Evolutionary conservation across 768 basidiomycete genomes (phyloP), one percentile per base, ranked within the genome.

Genomic region (Leucosporidium scottii): DNA sequence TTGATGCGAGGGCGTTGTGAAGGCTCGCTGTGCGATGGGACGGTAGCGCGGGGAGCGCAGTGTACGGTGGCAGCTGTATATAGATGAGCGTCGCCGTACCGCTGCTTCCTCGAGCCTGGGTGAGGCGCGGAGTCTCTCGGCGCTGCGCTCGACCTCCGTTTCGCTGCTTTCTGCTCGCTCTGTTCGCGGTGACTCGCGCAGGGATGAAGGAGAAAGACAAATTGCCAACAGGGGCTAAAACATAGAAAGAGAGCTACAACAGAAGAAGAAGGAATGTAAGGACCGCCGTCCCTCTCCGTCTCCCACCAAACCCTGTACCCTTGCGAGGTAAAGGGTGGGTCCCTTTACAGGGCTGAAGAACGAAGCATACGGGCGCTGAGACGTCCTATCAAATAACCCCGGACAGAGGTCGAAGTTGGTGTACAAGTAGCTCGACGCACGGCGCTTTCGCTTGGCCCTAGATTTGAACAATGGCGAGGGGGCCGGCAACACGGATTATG

Each of bases 401-500:
- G 25, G 53, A 28, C 53, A 54, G 53, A 54, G 53, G 53, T 27
- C 25, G 53, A n/a, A n/a, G 15, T 54, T 18, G 15, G 6, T 54
- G 25, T 54, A 27, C 53, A 27, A 25, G 28, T 25, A 54, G 28
- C 53, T 28, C 25, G 53, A 54, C 53, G 53, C 53, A 54, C 53
- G 28, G 53, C 53, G 27, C 53, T 54, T 54, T 54, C 25, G 53
- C 15, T 44, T 21, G 53, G 27, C 25, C 53, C 27, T 54, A 54
- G 15, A 7, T 25, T 12, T 34, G 4, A 34, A 34, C 34, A 54
- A 27, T 27, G 27, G 25, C 53, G 28, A 54, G 53, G 53, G 25
- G 53, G 53, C 53, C 53, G 53, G 53, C 53, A 54, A 54, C 53
- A 54, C 53, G 53, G 53, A 54, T 25, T 54, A 54, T 27, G 53